Base-by-base conservation (phyloP, 805 yeast genomes). In the Ogataea siamensis region DNA sequence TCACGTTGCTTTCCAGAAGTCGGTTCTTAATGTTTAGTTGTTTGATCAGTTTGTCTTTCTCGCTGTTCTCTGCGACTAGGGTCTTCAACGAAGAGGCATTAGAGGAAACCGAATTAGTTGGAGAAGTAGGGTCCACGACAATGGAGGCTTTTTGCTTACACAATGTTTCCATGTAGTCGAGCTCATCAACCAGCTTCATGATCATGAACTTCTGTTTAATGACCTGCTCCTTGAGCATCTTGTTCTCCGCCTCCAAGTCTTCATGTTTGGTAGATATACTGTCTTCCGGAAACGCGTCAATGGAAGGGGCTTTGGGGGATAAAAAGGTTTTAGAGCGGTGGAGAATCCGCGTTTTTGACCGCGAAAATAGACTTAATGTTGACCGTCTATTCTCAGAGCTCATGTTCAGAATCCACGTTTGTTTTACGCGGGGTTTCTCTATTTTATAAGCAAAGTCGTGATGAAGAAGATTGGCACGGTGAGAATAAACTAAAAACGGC, bases 151-250 rank as follows among this genome's bases (percentile, higher is more conserved):
- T 31, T 5, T 31, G 21, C 19, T 29, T 19, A 23, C 28, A 12
- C 28, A 20, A 7, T 28, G 32, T 17, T n/a, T 38, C 41, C 23
- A 15, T 27, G 29, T 31, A 32, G 10, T 53, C 57, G 10, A 58
- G 18, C 34, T 55, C 55, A 22, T 48, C 42, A 12, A 47, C 39
- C 19, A 58, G 42, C 7, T 39, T 41, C 15, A 46, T 36, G n/a
- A 58, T 53, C 39, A 55, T 43, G 8, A 26, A 30, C 31, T 58
- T 58, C 30, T 58, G 63, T 18, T 52, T 50, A 3, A 34, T 28
- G 4, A 55, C 57, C 34, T 57, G 62, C 23, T 57, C 60, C 11
- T 35, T 32, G 9, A 57, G 34, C 52, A 55, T 42, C 5, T 34
- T 34, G 29, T 57, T 57, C 24, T 41, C 40, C 9, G 44, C 22